Percentiles rank a stretch among this genome's conserved stretches.
Conservation (phyloP, 768 basidiomycete genomes). For the Tricholoma furcatifolium region DNA sequence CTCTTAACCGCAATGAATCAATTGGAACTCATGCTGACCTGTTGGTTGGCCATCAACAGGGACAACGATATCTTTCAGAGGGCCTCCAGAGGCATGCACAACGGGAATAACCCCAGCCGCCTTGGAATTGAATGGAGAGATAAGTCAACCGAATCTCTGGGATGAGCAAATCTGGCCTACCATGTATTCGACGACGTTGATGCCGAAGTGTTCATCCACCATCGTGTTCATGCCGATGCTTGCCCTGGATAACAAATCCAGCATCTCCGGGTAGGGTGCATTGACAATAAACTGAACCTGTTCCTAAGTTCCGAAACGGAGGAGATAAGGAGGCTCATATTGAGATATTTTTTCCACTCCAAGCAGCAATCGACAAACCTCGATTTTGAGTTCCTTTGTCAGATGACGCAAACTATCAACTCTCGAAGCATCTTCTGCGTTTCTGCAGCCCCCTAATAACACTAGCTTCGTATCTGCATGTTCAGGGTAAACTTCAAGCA, state of each 20-base stretch:
- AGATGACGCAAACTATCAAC: slow-evolving; percentile 59
- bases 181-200: slow-evolving; percentile 98
- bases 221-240: slow-evolving; percentile 93
- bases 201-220: slow-evolving; percentile 98
- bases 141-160: not conserved
- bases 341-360: not conserved
- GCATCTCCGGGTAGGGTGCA: slow-evolving; percentile 69
- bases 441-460: slow-evolving; percentile 84
- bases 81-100: slow-evolving; percentile 91
- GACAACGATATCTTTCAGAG: slow-evolving; percentile 86
- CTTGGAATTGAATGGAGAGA: slow-evolving; percentile 40
- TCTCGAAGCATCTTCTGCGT: slow-evolving; percentile 68
- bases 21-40: slow-evolving; percentile 35
- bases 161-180: slow-evolving; percentile 38
- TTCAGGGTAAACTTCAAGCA: slow-evolving; percentile 62
- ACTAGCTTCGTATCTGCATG: slow-evolving; percentile 52
- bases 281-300: slow-evolving; percentile 82
- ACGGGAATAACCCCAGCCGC: slow-evolving; percentile 93
- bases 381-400: slow-evolving; percentile 60
- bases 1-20: not conserved
- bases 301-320: slow-evolving; percentile 37
- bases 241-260: slow-evolving; percentile 68
- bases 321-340: not conserved
- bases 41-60: slow-evolving; percentile 72
- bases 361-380: slow-evolving; percentile 39